Percentiles rank a stretch among this genome's conserved stretches.
Conservation (phyloP, 2,329 filamentous ascomycete genomes). For the Raffaelea albimanens region DNA sequence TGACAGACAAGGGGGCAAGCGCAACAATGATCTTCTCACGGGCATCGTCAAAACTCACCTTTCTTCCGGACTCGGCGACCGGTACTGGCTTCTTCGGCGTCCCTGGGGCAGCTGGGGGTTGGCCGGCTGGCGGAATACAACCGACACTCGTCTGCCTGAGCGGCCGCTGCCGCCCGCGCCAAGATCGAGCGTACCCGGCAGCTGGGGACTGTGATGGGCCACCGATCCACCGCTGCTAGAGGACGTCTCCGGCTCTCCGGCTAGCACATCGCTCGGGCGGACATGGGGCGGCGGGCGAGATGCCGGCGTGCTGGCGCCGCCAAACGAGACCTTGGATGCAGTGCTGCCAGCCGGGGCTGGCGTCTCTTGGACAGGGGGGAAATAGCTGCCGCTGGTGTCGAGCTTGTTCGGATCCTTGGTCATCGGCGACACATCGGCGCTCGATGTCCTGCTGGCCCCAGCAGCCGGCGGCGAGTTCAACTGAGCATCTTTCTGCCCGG, state of each 20-base stretch:
- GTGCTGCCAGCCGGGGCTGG: background rate
- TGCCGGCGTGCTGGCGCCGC: background rate
- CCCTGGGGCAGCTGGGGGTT: conserved; percentile 38
- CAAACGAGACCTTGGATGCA: background rate
- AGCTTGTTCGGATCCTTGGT: conserved; percentile 17
- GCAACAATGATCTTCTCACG: background rate
- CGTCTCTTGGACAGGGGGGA: conserved; percentile 11
- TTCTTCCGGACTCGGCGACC: conserved; percentile 34
- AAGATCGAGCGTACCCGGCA: conserved; percentile 9
- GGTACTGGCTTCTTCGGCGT: conserved; percentile 32
- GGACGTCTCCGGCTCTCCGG: background rate
- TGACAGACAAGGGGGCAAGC: background rate
- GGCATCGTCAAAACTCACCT: conserved; percentile 37
- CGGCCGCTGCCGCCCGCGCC: conserved; percentile 20
- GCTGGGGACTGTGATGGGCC: background rate
- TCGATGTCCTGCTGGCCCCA: conserved; percentile 8
- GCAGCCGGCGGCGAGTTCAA: background rate
- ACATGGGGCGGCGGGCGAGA: background rate
- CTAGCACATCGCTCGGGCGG: background rate
- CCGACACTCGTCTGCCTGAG: conserved; percentile 33
- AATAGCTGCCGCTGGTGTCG: conserved; percentile 16
- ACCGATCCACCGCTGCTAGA: background rate
- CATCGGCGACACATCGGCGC: conserved; percentile 34
- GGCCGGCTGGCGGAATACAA: conserved; percentile 32
- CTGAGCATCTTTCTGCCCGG: background rate